Conservation (phyloP, 768 basidiomycete genomes). For the Paxillus ammoniavirescens region DNA sequence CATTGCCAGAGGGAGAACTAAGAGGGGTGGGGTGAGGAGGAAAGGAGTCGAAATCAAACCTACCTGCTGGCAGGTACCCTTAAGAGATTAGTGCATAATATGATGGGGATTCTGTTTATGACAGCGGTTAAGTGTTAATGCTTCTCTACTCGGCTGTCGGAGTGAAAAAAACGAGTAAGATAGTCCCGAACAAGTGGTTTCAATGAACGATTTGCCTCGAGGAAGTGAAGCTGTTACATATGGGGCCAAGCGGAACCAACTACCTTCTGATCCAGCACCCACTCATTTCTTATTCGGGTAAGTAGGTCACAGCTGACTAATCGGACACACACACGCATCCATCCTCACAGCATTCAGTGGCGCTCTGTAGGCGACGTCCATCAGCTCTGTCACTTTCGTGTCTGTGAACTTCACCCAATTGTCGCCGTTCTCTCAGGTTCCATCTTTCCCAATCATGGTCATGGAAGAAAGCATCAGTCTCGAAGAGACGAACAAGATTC, state of each 20-base stretch:
- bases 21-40: not conserved
- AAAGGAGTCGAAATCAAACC: not conserved
- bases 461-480: slow-evolving; percentile 90
- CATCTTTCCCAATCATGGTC: slow-evolving; percentile 40
- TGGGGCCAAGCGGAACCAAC: not conserved
- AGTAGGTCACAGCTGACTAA: not conserved
- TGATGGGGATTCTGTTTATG: not conserved
- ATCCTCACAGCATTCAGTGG: not conserved
- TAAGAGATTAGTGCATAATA: too few relatives aligned
- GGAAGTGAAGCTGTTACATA: not conserved
- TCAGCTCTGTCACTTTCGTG: not conserved
- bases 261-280: too few relatives aligned
- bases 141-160: slow-evolving; percentile 1
- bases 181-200: not conserved
- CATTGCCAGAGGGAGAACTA: slow-evolving; percentile 2
- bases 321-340: not conserved
- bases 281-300: not conserved
- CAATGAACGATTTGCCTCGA: not conserved
- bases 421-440: not conserved
- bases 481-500: slow-evolving; percentile 95
- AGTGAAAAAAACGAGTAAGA: not conserved
- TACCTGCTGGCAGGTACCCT: too few relatives aligned
- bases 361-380: not conserved
- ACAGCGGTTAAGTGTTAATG: not conserved
- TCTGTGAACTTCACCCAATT: not conserved